Evolutionary conservation across 805 yeast species (phyloP), one percentile per base, ranked within the genome.

Genomic region (Kurtzmaniella cleridarum): DNA sequence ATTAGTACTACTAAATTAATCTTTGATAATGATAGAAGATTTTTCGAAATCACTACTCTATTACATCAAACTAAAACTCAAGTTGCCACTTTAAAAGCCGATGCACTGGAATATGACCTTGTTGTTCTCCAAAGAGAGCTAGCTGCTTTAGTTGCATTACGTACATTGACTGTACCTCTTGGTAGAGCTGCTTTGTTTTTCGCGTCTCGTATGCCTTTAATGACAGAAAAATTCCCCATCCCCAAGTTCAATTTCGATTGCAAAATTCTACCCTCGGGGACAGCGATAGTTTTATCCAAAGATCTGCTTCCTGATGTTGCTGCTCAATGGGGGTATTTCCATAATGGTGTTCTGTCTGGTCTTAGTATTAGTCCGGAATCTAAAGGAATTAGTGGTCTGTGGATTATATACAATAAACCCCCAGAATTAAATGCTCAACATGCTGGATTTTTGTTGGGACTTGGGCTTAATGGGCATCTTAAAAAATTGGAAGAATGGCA

Each of bases 401-500:
- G 98, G 98, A 84, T 91, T 28, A 83, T 84, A 1, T 88, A 85
- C 55, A 87, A 87, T 49, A 83, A 81, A 48, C 96, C 96, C 0
- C 72, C 74, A 1, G 71, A 64, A 3, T 57, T 84, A 26, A 79
- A 78, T 48, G 75, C 95, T 0, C 90, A 86, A 44, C 96, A 90
- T 65, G 97, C 96, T 16, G 99, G 99, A 0, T 89, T 93, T 49
- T 60, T 93, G n/a, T 62, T 88, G 14, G 98, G 97, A 0, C 66
- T 93, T 18, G 99, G 99, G 0, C 64, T 93, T 24, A 87, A 87
- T 60, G 98, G 98, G 0, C 96, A 90, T 55, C 62, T 93, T 50
- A 79, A 75, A 41, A 71, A 73, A 31, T 62, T 93, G 18, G 98
- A 91, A 52, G 96, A 93, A 57, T 93, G 98, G 97, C 96, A 90